Evolutionary conservation across 345 rosid genomes (phyloP), one percentile per base, ranked within the genome.

Genomic region (Psidium friedrichsthalianum): DNA sequence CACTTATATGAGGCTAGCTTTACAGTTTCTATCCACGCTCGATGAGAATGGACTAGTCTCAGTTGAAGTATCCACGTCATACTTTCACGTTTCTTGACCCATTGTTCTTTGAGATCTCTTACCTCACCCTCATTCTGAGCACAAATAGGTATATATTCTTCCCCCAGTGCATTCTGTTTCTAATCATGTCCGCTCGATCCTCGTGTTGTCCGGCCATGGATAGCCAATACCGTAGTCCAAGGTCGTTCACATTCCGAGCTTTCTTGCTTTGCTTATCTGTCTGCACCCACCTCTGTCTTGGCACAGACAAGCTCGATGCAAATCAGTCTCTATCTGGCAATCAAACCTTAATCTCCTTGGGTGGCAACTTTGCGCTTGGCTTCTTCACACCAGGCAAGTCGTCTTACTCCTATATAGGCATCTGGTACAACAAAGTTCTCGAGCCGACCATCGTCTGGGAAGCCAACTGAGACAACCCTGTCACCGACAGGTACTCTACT

Each of bases 371-470:
- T 78, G 82, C 47, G 74, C 86, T 96, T 27, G 99, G 98, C 47
- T 96, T 95, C 93, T 94, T 93, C 92, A 55, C 51, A 42, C 93
- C 95, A 74, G 95, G 93, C 81, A 85, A 86, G 27, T 90, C 95
- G 81, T 88, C 95, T 52, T 92, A 92, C 36, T 91, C 88, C 90
- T 96, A 96, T 74, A 86, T 96, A 86, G 97, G 95, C 82, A 93
- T 93, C 87, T 93, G 94, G 98, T 95, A 92, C 88, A 59, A 87
- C 21, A 83, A 87, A 74, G 84, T 95, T n/a, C 84, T 94, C 82
- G 0, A 12, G 29, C 89, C 8, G 82, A 93, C 94, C 74, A 1
- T 89, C 2, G 92, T 95, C 36, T 96, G 99, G 99, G 96, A 94
- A 13, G 99, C 98, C 59, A 96, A 95, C 83, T 91, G 97, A 81